Conservation (phyloP, 495 filamentous ascomycete genomes). For the Coniosporium apollinis region DNA sequence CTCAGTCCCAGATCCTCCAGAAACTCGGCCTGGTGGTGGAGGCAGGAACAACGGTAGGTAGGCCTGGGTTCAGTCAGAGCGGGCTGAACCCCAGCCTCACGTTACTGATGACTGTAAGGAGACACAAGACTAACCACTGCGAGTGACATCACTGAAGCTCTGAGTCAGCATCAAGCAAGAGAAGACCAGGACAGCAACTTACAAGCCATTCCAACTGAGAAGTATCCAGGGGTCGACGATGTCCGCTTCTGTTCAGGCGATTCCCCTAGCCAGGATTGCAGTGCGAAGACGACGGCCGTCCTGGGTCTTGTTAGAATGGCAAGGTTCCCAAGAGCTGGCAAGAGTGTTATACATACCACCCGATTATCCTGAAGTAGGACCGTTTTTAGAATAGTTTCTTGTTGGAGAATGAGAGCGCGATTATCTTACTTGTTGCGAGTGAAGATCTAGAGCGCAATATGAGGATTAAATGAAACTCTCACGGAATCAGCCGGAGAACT, state of each 20-base stretch:
- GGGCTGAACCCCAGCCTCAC: slow-evolving; percentile 1
- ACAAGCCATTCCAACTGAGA: slow-evolving; percentile 76
- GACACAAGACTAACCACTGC: slow-evolving; percentile 36
- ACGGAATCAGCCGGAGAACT: slow-evolving; percentile 14
- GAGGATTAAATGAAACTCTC: background rate
- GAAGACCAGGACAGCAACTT: slow-evolving; percentile 21
- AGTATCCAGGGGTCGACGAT: slow-evolving; percentile 57
- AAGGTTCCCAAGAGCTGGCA: background rate
- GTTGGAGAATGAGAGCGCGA: background rate
- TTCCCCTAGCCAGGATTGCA: slow-evolving; percentile 78
- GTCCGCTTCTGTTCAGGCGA: slow-evolving; percentile 55
- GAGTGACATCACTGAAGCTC: slow-evolving; percentile 52
- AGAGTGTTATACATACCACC: slow-evolving; percentile 47
- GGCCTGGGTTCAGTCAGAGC: slow-evolving; percentile 33
- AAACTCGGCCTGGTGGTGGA: slow-evolving; percentile 23
- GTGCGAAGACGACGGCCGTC: slow-evolving; percentile 66
- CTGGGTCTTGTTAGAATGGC: slow-evolving; percentile 25
- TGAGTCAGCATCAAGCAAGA: slow-evolving; percentile 13
- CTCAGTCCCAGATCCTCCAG: slow-evolving; percentile 7
- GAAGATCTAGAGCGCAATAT: slow-evolving; percentile 54
- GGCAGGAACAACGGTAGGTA: slow-evolving; percentile 80
- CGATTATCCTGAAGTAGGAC: slow-evolving; percentile 39
- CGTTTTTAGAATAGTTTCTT: background rate
- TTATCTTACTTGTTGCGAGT: slow-evolving; percentile 61
- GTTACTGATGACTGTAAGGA: background rate